phyloP scores from a whole-genome alignment of 106 monocot species.

The Dendrobium catenatum region DNA sequence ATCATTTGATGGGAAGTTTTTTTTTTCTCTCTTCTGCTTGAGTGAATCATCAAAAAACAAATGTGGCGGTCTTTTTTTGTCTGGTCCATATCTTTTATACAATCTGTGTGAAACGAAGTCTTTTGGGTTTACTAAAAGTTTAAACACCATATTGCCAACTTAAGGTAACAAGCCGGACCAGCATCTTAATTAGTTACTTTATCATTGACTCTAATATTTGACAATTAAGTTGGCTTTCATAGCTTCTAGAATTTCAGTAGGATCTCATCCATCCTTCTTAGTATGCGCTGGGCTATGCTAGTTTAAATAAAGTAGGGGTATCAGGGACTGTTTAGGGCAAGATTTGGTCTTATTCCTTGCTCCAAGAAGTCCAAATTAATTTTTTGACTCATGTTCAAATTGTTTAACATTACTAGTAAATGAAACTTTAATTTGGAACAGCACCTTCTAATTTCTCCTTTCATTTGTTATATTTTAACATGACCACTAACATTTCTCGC shows the following conservation, averaged over 20 bases:
- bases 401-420: not conserved
- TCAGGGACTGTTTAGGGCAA: not conserved
- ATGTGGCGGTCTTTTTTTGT: not conserved
- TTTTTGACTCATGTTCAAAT: not conserved
- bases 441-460: not conserved
- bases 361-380: not conserved
- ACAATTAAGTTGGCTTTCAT: not conserved
- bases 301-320: not conserved
- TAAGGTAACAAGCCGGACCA: not conserved
- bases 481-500: not conserved
- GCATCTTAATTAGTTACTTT: not conserved
- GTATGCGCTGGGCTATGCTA: not conserved
- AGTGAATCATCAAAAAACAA: not conserved
- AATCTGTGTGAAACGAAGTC: not conserved
- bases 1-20: not conserved
- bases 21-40: not conserved
- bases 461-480: not conserved
- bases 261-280: not conserved
- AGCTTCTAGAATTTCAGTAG: conserved; percentile 1
- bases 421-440: not conserved
- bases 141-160: not conserved
- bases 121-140: not conserved
- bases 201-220: not conserved
- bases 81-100: not conserved
- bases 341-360: not conserved